Evolutionary conservation across 2,329 filamentous ascomycete species (phyloP).

Genomic region (Fusarium sp.): DNA sequence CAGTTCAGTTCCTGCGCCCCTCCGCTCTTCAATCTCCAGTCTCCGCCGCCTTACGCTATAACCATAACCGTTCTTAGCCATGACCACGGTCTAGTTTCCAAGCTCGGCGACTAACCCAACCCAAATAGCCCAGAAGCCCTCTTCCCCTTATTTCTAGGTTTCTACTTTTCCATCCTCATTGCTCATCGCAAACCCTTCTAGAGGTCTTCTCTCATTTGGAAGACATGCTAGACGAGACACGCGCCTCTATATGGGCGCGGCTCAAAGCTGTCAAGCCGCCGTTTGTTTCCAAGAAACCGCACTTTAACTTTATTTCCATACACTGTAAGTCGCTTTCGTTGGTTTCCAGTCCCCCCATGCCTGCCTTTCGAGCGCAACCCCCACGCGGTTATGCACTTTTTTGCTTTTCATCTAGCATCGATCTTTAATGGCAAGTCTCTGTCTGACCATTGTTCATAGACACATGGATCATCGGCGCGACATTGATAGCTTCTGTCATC

Average conservation of each 20-base stretch:
- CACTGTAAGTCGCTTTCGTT: conserved; percentile 71
- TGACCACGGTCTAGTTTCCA: conserved; percentile 23
- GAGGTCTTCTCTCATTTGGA: conserved; percentile 6
- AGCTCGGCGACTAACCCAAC: conserved; percentile 24
- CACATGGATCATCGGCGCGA: conserved; percentile 80
- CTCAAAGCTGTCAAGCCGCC: conserved; percentile 64
- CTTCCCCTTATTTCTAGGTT: conserved; percentile 18
- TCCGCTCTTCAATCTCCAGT: conserved; percentile 15
- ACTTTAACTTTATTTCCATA: conserved; percentile 83
- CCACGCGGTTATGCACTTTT: conserved; percentile 33
- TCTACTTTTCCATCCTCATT: conserved; percentile 25
- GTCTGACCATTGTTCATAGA: conserved; percentile 61
- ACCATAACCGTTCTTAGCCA: conserved; percentile 30
- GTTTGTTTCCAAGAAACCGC: conserved; percentile 69
- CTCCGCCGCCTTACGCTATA: conserved; percentile 29
- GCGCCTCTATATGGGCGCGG: conserved; percentile 54
- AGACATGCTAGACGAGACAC: conserved; percentile 50
- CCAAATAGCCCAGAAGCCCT: conserved; percentile 30
- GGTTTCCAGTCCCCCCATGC: background rate
- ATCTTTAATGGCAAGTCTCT: conserved; percentile 8
- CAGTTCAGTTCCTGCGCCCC: conserved; percentile 26
- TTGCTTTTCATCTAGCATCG: conserved; percentile 17
- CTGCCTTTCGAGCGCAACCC: conserved; percentile 8
- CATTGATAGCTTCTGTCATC: conserved; percentile 80
- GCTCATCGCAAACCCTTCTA: conserved; percentile 9